Base-by-base conservation (phyloP, 441 rosid genomes). In the Erodium trifolium region DNA sequence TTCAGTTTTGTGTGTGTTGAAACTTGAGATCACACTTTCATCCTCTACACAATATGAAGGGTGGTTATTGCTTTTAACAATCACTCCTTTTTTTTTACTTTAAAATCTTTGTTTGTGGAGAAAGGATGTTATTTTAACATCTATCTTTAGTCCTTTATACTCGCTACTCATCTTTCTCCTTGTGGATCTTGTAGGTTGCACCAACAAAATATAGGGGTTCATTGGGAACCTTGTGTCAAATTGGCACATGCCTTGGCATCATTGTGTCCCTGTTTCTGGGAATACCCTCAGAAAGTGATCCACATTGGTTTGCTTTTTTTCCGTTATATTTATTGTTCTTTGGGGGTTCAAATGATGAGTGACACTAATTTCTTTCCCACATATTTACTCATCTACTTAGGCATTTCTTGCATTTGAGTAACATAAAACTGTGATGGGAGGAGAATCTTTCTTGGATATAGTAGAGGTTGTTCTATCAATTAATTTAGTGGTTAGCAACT, bases 161-260 rank as follows among this genome's bases (percentile, higher is more conserved):
- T 66, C 18, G 8, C 19, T 53, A 6, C 11, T 55, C 5, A 67
- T 60, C 47, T 66, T 51, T 67, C 57, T 73, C 43, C 19, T 68
- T 74, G 62, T 43, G 16, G 57, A 18, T 65, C 39, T 63, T 80
- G 12, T 73, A 90, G 93, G 86, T 90, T 80, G 82, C 96, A 72
- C 89, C 93, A 47, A 88, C 92, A 45, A 88, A 81, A 64, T 90
- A 83, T 75, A 83, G 91, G 78, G 96, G 91, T 66, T 88, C 86
- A 12, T 78, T 90, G 65, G 96, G 93, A 72, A 79, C 88, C 67
- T 67, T 88, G 63, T 82, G 82, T 76, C 90, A 86, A 67, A 78
- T 85, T 68, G 91, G 89, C 72, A 88, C 96, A 12, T 88, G 96
- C 83, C 83, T 86, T 71, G 96, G 96, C 62, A 86, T 90, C 66